Conservation (phyloP, 148 eudicot genomes). For the Bassia scoparia region DNA sequence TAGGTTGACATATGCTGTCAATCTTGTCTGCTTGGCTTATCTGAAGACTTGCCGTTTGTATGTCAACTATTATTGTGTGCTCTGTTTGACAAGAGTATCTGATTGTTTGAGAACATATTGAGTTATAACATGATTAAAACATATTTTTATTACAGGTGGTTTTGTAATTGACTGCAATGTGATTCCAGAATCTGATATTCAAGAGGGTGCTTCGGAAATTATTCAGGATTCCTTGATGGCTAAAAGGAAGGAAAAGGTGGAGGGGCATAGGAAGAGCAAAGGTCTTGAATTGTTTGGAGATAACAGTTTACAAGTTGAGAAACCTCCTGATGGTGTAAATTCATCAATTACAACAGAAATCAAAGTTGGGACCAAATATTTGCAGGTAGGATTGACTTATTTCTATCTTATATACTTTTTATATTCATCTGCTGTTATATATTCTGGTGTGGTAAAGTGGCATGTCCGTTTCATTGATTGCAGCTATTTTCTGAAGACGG, state of each 20-base stretch:
- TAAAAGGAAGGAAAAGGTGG: conserved; percentile 20
- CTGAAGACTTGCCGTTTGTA: not conserved
- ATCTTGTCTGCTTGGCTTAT: not conserved
- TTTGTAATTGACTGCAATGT: conserved; percentile 42
- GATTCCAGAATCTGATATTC: conserved; percentile 34
- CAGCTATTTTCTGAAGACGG: conserved; percentile 46
- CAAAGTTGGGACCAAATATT: conserved; percentile 29
- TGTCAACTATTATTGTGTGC: not conserved
- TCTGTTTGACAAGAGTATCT: not conserved
- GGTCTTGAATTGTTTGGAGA: conserved; percentile 34
- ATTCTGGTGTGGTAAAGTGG: conserved; percentile 10
- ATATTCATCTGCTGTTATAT: conserved; percentile 12
- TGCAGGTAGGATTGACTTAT: conserved; percentile 41
- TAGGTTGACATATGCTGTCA: not conserved
- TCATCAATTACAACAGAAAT: conserved; percentile 14
- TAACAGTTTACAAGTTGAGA: conserved; percentile 25
- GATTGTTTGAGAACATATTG: not conserved
- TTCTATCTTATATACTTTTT: not conserved
- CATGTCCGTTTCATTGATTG: conserved; percentile 14
- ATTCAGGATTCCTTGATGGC: conserved; percentile 21
- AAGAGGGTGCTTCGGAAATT: conserved; percentile 32
- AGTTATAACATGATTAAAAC: not conserved
- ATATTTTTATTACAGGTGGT: conserved; percentile 28
- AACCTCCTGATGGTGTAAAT: conserved; percentile 23
- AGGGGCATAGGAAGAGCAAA: conserved; percentile 21